These are phyloP conservation scores for Wallacemonas collosoma DNA, from an alignment of 208 protist species.

Conservation along the genomic window DNA sequence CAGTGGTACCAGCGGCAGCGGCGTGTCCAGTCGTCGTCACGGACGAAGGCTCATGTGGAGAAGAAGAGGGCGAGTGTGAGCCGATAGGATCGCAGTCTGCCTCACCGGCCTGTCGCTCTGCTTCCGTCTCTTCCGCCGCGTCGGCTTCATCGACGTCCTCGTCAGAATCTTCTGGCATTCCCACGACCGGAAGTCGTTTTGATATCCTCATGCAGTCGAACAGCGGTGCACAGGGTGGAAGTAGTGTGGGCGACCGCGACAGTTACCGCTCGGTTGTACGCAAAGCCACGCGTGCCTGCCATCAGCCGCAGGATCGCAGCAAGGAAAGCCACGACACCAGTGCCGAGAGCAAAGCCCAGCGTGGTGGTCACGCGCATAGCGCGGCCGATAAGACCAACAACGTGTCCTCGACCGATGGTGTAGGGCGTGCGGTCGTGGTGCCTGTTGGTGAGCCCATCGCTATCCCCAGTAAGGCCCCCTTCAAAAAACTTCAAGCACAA, in stretches of 20 bases:
- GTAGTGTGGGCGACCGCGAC: slow-evolving; percentile 6
- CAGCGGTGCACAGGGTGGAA: slow-evolving; percentile 21
- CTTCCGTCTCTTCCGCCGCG: slow-evolving; percentile 11
- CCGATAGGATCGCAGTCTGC: not conserved
- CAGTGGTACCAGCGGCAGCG: not conserved
- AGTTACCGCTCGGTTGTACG: slow-evolving; percentile 37
- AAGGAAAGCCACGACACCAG: not conserved
- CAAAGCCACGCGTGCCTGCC: slow-evolving; percentile 23
- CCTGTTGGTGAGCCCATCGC: slow-evolving; percentile 20
- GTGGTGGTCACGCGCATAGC: no score
- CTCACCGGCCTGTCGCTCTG: not conserved
- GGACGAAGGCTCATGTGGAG: no score
- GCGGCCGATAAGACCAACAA: no score
- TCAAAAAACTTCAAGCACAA: slow-evolving; percentile 48
- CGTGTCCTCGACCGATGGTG: no score
- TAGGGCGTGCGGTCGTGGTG: not conserved
- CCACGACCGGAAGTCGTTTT: slow-evolving; percentile 46
- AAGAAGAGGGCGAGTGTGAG: not conserved
- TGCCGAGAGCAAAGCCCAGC: not conserved
- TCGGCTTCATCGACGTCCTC: not conserved
- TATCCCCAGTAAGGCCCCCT: slow-evolving; percentile 40
- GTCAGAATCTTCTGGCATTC: not conserved
- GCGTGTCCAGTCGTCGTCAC: not conserved
- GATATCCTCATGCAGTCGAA: slow-evolving; percentile 47
- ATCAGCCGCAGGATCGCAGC: not conserved